phyloP scores from a whole-genome alignment of 345 rosid species.

The Cardamine occulta region DNA sequence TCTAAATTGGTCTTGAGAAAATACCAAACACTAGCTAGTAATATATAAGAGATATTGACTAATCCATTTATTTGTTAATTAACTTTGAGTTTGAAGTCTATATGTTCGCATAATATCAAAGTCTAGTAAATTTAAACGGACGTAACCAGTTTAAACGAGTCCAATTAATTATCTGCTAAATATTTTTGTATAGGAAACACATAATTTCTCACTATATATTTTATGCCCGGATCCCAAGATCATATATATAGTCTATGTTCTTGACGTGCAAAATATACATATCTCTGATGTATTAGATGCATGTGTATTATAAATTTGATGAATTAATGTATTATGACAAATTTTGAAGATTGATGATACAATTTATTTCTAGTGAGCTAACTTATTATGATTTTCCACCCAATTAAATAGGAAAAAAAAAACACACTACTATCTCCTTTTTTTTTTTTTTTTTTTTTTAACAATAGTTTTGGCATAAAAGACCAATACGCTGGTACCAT shows the following conservation, averaged over 20 bases:
- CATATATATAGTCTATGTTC: not conserved
- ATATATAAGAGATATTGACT: not conserved
- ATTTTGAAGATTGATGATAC: not conserved
- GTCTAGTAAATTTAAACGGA: not conserved
- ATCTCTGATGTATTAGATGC: not conserved
- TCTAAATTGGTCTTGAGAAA: not conserved
- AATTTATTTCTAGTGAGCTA: not conserved
- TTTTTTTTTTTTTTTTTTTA: not conserved
- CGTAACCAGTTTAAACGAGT: not conserved
- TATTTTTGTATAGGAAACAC: not conserved
- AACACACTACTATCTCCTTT: not conserved
- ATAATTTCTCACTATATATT: not conserved
- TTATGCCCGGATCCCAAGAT: not conserved
- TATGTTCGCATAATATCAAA: not conserved
- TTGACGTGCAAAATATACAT: not conserved
- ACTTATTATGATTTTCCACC: not conserved
- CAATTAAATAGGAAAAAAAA: not conserved
- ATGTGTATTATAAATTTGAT: not conserved
- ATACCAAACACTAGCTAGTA: not conserved
- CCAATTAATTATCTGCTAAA: not conserved
- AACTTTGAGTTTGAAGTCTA: not conserved
- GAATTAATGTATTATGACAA: not conserved
- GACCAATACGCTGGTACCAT: slow-evolving; percentile 5
- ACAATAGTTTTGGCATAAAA: slow-evolving; percentile 6
- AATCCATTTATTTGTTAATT: not conserved